Evolutionary conservation across 2,329 filamentous ascomycete genomes (phyloP).

Genomic region (Esteya vermicola): DNA sequence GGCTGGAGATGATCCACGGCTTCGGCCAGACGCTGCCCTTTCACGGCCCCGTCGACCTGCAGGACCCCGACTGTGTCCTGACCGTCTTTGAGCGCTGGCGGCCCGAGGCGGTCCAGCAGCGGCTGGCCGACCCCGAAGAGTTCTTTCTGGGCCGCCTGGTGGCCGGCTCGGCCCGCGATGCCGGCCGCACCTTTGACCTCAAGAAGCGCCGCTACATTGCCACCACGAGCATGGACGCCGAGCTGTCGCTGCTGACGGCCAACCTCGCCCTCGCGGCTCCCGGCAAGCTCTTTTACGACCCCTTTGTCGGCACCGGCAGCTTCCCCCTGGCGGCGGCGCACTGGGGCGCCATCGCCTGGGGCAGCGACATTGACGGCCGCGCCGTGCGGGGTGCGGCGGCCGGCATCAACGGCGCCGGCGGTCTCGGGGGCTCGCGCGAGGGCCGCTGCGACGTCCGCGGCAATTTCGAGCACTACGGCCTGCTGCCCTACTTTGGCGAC

Average conservation of each 20-base stretch:
- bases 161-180: constrained; percentile 49
- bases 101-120: constrained; percentile 32
- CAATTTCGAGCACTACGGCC: constrained; percentile 76
- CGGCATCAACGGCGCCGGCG: constrained; percentile 21
- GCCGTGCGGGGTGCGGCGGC: constrained; percentile 61
- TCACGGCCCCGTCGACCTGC: constrained; percentile 64
- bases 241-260: constrained; percentile 79
- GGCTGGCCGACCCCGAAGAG: constrained; percentile 38
- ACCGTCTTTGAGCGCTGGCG: constrained; percentile 73
- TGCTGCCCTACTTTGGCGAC: constrained; percentile 54
- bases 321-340: constrained; percentile 84
- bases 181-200: constrained; percentile 63
- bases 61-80: constrained; percentile 58
- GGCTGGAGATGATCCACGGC: constrained; percentile 64
- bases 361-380: constrained; percentile 87
- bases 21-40: constrained; percentile 64
- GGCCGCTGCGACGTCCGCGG: constrained; percentile 34
- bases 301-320: constrained; percentile 88
- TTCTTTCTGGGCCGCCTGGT: constrained; percentile 64
- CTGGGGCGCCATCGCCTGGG: constrained; percentile 72
- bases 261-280: constrained; percentile 76
- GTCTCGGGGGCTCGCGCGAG: constrained; percentile 7
- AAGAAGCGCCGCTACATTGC: constrained; percentile 92
- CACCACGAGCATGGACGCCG: constrained; percentile 94
- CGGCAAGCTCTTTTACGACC: constrained; percentile 82